Conservation (phyloP, 805 yeast genomes). For the Martiniozyma abietophila region DNA sequence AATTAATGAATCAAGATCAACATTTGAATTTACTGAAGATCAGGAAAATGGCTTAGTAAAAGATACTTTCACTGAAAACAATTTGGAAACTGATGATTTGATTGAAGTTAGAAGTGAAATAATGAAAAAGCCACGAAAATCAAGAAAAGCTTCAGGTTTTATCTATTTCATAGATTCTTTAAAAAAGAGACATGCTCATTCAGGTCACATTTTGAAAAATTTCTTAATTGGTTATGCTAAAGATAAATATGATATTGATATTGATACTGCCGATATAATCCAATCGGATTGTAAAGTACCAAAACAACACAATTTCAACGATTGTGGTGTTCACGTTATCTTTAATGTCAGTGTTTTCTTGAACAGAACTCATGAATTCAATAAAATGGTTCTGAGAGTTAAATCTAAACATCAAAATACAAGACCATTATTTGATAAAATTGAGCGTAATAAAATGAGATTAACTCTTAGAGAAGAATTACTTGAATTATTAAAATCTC, state of each 20-base stretch:
- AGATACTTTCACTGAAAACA: neutral
- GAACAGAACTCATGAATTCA: constrained; percentile 36
- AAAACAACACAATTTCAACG: constrained; percentile 78
- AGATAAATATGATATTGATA: constrained; percentile 44
- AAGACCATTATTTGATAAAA: constrained; percentile 17
- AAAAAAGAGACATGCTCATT: constrained; percentile 44
- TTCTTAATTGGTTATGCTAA: constrained; percentile 62
- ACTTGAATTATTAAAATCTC: constrained; percentile 20
- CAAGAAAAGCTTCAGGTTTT: constrained; percentile 24
- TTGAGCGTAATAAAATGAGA: constrained; percentile 21
- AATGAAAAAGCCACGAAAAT: constrained; percentile 1
- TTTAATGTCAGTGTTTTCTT: constrained; percentile 58
- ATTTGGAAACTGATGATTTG: neutral
- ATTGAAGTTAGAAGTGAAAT: no score
- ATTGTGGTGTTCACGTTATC: constrained; percentile 90
- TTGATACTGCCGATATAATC: constrained; percentile 38
- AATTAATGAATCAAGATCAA: no score
- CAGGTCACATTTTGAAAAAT: constrained; percentile 42
- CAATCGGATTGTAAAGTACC: constrained; percentile 44
- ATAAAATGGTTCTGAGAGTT: constrained; percentile 14
- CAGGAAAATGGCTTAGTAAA: neutral
- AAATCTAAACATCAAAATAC: constrained; percentile 8
- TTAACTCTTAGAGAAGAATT: constrained; percentile 17
- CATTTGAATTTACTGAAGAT: neutral
- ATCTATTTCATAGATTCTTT: constrained; percentile 72